Evolutionary conservation across 116 monocot species (phyloP).

Genomic region (Trichopus zeylanicus): DNA sequence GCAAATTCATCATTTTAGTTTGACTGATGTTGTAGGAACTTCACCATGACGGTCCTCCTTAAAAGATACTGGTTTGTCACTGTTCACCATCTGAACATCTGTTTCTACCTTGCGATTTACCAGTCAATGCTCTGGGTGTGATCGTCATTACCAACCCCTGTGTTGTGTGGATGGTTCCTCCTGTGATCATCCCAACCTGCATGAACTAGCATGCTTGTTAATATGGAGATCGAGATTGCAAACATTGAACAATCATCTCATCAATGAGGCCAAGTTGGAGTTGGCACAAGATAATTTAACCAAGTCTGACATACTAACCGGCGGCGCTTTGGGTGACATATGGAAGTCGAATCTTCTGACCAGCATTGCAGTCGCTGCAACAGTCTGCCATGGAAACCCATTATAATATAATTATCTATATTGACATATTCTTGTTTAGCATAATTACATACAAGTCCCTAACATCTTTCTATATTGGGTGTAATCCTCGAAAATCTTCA

Average conservation of each 20-base stretch:
- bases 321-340: constrained; percentile 64
- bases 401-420: too few relatives aligned
- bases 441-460: too few relatives aligned
- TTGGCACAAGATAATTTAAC: background rate
- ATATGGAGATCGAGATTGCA: too few relatives aligned
- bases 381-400: constrained; percentile 26
- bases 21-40: constrained; percentile 19
- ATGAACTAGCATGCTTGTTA: background rate
- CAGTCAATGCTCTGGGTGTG: constrained; percentile 34
- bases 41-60: constrained; percentile 21
- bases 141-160: constrained; percentile 75
- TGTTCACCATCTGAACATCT: constrained; percentile 16
- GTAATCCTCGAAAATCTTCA: too few relatives aligned
- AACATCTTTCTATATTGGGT: too few relatives aligned
- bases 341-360: constrained; percentile 78
- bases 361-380: constrained; percentile 77
- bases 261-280: background rate
- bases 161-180: constrained; percentile 92
- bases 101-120: constrained; percentile 41
- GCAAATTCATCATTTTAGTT: too few relatives aligned
- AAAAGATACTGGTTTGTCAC: constrained; percentile 3
- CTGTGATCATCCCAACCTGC: constrained; percentile 92
- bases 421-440: too few relatives aligned
- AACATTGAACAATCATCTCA: background rate
- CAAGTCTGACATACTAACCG: constrained; percentile 20